Conservation (phyloP, 768 basidiomycete genomes). For the Boletus vinaceobasis region DNA sequence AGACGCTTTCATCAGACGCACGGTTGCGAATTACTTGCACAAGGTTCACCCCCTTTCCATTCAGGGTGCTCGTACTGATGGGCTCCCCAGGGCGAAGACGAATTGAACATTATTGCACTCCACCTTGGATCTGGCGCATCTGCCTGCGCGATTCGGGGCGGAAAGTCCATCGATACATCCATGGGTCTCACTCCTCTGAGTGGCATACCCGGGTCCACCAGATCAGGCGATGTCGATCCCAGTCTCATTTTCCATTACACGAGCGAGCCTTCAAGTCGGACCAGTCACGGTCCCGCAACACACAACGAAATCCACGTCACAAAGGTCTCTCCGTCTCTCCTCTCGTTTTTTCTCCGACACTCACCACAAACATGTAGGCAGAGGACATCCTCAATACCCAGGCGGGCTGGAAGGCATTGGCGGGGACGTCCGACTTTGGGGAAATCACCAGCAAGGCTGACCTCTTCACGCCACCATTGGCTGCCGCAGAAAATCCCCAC, state of each 20-base stretch:
- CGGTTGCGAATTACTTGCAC: conserved; percentile 55
- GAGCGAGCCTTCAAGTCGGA: conserved; percentile 43
- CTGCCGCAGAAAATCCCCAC: conserved; percentile 33
- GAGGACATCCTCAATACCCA: conserved; percentile 73
- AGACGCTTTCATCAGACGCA: conserved; percentile 68
- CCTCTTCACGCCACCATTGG: conserved; percentile 15
- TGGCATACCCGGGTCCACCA: conserved; percentile 86
- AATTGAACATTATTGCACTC: conserved; percentile 73
- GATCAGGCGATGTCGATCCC: conserved; percentile 80
- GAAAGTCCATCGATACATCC: conserved; percentile 77
- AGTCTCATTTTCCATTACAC: conserved; percentile 81
- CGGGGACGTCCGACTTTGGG: conserved; percentile 82
- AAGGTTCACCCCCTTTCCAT: conserved; percentile 37
- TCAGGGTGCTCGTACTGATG: background rate
- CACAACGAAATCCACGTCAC: conserved; percentile 53
- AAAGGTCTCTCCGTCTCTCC: conserved; percentile 27
- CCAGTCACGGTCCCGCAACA: conserved; percentile 51
- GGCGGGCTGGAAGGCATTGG: conserved; percentile 74
- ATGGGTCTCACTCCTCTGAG: conserved; percentile 93
- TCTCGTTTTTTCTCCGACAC: background rate
- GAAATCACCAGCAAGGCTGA: conserved; percentile 52
- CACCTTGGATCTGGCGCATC: conserved; percentile 93
- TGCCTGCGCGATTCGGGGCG: conserved; percentile 68
- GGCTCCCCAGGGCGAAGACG: conserved; percentile 35
- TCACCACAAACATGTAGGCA: conserved; percentile 38